Conservation (phyloP, 2,329 filamentous ascomycete genomes). For the Sporothrix dimorphospora region DNA sequence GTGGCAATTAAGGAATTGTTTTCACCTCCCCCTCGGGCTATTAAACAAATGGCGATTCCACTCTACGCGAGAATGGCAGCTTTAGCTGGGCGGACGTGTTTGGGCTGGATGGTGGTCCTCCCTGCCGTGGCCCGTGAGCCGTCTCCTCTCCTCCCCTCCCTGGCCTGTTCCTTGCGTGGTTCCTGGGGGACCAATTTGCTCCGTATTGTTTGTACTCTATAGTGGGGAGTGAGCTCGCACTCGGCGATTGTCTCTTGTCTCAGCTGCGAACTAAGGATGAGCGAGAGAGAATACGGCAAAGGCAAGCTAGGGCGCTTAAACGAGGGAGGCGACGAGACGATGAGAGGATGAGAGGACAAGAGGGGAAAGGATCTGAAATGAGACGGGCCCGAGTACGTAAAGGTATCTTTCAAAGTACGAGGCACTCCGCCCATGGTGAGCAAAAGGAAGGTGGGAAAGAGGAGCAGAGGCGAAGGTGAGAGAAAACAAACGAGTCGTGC, state of each 20-base stretch:
- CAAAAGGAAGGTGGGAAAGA: neutral
- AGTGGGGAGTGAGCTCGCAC: too few relatives aligned
- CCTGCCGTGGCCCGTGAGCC: slow-evolving; percentile 14
- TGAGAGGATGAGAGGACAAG: neutral
- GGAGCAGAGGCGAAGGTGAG: neutral
- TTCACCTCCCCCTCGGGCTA: neutral
- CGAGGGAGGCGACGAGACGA: neutral
- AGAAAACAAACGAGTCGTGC: neutral
- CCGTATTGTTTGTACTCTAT: too few relatives aligned
- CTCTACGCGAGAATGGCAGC: slow-evolving; percentile 19
- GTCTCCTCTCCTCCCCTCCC: neutral
- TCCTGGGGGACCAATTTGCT: neutral
- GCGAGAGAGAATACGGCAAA: neutral
- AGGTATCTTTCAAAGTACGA: neutral
- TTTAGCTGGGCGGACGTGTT: slow-evolving; percentile 18
- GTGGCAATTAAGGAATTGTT: neutral
- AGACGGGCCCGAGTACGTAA: slow-evolving; percentile 14
- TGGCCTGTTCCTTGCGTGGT: neutral
- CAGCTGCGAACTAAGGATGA: slow-evolving; percentile 1
- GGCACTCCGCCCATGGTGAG: neutral
- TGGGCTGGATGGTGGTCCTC: neutral
- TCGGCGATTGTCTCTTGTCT: neutral
- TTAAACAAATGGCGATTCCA: neutral
- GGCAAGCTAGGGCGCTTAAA: slow-evolving; percentile 1
- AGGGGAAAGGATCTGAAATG: slow-evolving; percentile 5